A percentile compares a stretch with the other conserved stretches of the same genome.
Conservation (phyloP, 805 yeast species). For the Candida glaebosa region DNA sequence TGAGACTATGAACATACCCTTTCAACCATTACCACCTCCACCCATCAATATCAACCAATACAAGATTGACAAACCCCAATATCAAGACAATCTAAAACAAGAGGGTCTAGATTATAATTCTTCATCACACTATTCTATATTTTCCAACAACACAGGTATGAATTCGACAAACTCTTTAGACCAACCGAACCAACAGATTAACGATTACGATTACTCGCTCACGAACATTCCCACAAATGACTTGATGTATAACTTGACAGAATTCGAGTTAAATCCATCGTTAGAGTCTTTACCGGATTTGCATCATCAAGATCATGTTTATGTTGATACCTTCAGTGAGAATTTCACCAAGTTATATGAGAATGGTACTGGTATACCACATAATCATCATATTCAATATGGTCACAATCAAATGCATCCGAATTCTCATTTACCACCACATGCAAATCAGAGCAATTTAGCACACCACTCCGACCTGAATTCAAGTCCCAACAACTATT, state of each 20-base stretch:
- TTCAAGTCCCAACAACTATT: not conserved
- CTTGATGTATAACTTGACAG: slow-evolving; percentile 20
- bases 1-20: slow-evolving; percentile 10
- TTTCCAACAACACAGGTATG: not conserved
- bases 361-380: not conserved
- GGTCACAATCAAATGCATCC: not conserved
- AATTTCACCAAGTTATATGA: not conserved
- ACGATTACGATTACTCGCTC: not conserved
- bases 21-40: slow-evolving; percentile 21
- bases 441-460: not conserved
- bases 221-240: slow-evolving; percentile 12
- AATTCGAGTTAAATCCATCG: slow-evolving; percentile 23
- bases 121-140: slow-evolving; percentile 1
- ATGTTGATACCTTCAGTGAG: not conserved
- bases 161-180: slow-evolving; percentile 1
- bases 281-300: slow-evolving; percentile 28
- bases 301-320: not conserved
- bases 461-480: not conserved
- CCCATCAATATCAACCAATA: slow-evolving; percentile 11
- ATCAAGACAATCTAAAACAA: not conserved
- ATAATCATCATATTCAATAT: not conserved
- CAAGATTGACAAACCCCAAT: not conserved
- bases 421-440: not conserved
- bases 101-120: not conserved
- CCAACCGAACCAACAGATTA: not conserved